Conservation (phyloP, 352 stramenopile species). For the Globisporangium nunn region DNA sequence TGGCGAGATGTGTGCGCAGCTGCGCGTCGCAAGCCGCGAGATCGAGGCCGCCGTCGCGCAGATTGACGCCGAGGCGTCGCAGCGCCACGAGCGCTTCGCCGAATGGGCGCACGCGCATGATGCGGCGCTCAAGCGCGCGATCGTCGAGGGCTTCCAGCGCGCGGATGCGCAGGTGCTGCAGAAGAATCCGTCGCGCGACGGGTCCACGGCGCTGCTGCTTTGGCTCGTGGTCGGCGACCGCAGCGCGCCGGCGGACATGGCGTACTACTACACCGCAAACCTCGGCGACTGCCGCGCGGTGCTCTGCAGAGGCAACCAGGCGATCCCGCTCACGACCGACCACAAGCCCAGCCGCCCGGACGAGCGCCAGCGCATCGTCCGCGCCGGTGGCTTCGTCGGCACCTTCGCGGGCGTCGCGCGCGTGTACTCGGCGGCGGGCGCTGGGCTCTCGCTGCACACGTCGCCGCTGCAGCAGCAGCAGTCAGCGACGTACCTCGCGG, state of each 20-base stretch:
- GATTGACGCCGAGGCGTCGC: slow-evolving; percentile 29
- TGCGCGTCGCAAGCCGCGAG: slow-evolving; percentile 16
- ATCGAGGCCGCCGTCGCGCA: slow-evolving; percentile 21
- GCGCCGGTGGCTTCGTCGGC: slow-evolving; percentile 39
- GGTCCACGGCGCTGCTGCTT: slow-evolving; percentile 41
- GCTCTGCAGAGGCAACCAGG: slow-evolving; percentile 34
- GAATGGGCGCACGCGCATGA: slow-evolving; percentile 23
- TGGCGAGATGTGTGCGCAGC: slow-evolving; percentile 15
- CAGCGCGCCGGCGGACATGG: slow-evolving; percentile 8
- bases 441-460: slow-evolving; percentile 21
- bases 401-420: slow-evolving; percentile 38
- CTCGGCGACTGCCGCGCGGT: slow-evolving; percentile 59
- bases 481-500: slow-evolving; percentile 35
- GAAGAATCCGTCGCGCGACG: slow-evolving; percentile 37
- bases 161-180: slow-evolving; percentile 36
- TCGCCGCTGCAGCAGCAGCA: slow-evolving; percentile 10
- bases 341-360: slow-evolving; percentile 46
- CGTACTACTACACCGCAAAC: slow-evolving; percentile 53
- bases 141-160: slow-evolving; percentile 32
- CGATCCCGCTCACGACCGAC: slow-evolving; percentile 37
- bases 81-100: slow-evolving; percentile 14
- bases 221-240: slow-evolving; percentile 32
- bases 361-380: slow-evolving; percentile 44
- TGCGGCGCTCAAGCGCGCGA: slow-evolving; percentile 18
- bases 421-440: slow-evolving; percentile 41